Evolutionary conservation across 352 stramenopile genomes (phyloP).

Genomic region (Phytophthora syringae): DNA sequence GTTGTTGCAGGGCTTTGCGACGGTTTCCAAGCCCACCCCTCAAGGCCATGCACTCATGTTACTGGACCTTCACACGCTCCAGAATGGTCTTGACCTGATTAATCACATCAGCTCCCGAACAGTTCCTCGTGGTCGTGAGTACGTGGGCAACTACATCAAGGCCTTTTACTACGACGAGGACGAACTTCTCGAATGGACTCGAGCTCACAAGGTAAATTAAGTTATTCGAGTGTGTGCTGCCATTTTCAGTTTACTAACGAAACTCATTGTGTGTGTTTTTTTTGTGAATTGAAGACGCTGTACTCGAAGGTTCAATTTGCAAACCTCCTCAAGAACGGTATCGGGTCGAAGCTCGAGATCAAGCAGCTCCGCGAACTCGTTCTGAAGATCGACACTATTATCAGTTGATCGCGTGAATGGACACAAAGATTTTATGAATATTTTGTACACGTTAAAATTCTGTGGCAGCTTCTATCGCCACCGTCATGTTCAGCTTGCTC

Average conservation of each 20-base stretch:
- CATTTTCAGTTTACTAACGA: neutral
- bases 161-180: constrained; percentile 90
- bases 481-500: constrained; percentile 24
- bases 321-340: constrained; percentile 72
- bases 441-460: constrained; percentile 45
- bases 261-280: constrained; percentile 11
- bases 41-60: constrained; percentile 97
- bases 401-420: constrained; percentile 35
- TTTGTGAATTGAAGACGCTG: constrained; percentile 38
- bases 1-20: constrained; percentile 92
- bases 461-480: constrained; percentile 44
- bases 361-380: constrained; percentile 67
- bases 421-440: constrained; percentile 38
- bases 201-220: constrained; percentile 65
- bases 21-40: constrained; percentile 90
- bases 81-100: constrained; percentile 84
- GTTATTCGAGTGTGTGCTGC: neutral
- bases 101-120: constrained; percentile 70
- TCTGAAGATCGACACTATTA: constrained; percentile 63
- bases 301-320: constrained; percentile 71
- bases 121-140: constrained; percentile 57
- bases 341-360: constrained; percentile 60
- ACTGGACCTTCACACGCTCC: constrained; percentile 94
- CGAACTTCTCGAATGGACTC: constrained; percentile 87
- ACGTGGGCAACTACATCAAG: constrained; percentile 89